Base-by-base conservation (phyloP, 352 stramenopile species). In the Pythium plurisporium region DNA sequence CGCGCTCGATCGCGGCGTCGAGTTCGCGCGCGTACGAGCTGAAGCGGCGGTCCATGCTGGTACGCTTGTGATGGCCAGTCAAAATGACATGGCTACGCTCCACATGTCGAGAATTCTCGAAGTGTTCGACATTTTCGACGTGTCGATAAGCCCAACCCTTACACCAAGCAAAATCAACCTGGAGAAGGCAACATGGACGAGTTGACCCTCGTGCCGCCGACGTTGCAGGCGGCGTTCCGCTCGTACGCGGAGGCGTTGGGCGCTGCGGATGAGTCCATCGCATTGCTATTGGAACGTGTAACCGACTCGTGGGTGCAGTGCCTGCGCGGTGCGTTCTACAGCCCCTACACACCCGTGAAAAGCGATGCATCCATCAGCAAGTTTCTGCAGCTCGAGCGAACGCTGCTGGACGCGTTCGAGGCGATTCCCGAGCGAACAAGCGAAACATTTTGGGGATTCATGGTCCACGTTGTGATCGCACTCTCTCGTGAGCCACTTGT, bases 1-100 rank as follows among this genome's bases (percentile, higher is more conserved):
- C 69, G 43, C 78, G 78, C 73, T 91, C 80, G 59, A 89, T 87
- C 17, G 76, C 73, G 12, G 69, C 76, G 67, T 88, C 74, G 27
- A 91, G 65, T 38, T 81, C 72, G 30, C 54, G 40, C 38, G 72
- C 74, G 50, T 88, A 75, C 69, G 73, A 87, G 67, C 72, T 86
- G 57, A 71, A 79, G 38, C 77, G 76, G 22, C 69, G n/a, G 19
- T 17, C 33, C 72, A 59, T 72, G 9, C 20, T 19, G 55, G 72
- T 79, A n/a, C n/a, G 33, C 15, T 62, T 41, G 7, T 30, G 42
- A 41, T 49, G 25, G 22, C 52, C 51, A 46, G 15, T 42, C 36
- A 55, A 60, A 49, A 29, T 33, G 46, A 53, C 4, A 38, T 57
- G 38, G 46, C 37, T 42, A 31, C 52, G 38, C 23, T 59, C 7